A percentile compares a stretch with the other conserved stretches of the same genome.
phyloP scores from a whole-genome alignment of 371 early-diverging fungal species.

The Mortierella sp. region DNA sequence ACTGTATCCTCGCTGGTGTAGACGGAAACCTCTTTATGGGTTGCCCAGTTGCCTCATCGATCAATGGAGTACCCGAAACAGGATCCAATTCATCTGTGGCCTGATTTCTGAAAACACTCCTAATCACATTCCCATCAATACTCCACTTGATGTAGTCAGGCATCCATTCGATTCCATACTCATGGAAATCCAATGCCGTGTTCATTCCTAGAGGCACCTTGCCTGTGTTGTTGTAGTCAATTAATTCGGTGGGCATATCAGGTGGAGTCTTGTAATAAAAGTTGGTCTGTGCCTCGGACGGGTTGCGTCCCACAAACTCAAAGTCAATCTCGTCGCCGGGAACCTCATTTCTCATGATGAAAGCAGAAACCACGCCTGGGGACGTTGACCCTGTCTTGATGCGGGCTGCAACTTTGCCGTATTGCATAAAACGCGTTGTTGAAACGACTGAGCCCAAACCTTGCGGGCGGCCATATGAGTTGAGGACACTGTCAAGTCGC shows the following conservation, averaged over 20 bases:
- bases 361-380: conserved; percentile 75
- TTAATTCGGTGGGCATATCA: conserved; percentile 20
- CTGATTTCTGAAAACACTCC: conserved; percentile 56
- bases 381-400: conserved; percentile 65
- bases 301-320: conserved; percentile 73
- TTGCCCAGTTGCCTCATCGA: conserved; percentile 17
- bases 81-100: conserved; percentile 48
- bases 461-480: conserved; percentile 41
- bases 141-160: conserved; percentile 67
- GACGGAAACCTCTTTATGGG: conserved; percentile 63
- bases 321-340: conserved; percentile 79
- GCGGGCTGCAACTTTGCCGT: conserved; percentile 65
- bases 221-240: conserved; percentile 63
- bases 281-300: conserved; percentile 70
- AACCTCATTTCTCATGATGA: conserved; percentile 67
- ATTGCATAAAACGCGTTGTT: conserved; percentile 47
- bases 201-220: conserved; percentile 36
- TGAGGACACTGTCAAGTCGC: conserved; percentile 34
- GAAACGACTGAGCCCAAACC: conserved; percentile 45
- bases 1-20: conserved; percentile 66
- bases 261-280: conserved; percentile 65
- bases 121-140: conserved; percentile 65
- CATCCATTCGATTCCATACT: conserved; percentile 69
- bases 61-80: conserved; percentile 24
- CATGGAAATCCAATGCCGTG: conserved; percentile 47